Conservation (phyloP, 768 basidiomycete genomes). For the Guyanaporus albipodus region DNA sequence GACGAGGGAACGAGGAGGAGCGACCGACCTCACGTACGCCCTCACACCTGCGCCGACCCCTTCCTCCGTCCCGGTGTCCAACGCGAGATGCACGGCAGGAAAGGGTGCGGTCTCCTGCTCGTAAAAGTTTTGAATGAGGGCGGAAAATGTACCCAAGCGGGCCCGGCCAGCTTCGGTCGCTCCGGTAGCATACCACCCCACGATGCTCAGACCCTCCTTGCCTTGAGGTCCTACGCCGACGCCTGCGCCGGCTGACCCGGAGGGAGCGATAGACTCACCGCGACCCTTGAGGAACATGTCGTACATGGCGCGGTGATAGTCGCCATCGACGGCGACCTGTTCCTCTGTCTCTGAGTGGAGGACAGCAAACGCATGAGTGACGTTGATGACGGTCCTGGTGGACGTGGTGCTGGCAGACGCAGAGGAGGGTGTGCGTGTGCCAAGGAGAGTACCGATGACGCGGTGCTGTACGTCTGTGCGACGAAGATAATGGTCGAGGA, state of each 20-base stretch:
- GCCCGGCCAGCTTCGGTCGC: slow-evolving; percentile 44
- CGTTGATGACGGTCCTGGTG: slow-evolving; percentile 45
- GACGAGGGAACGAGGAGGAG: slow-evolving; percentile 1
- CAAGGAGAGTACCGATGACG: slow-evolving; percentile 94
- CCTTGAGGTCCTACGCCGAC: slow-evolving; percentile 20
- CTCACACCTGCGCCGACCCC: slow-evolving; percentile 69
- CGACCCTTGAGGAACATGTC: slow-evolving; percentile 66
- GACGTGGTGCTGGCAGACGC: slow-evolving; percentile 1
- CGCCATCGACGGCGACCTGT: slow-evolving; percentile 94
- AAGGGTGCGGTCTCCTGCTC: slow-evolving; percentile 85
- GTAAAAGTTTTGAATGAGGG: slow-evolving; percentile 97
- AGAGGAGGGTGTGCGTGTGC: slow-evolving; percentile 58
- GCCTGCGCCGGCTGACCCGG: slow-evolving; percentile 13
- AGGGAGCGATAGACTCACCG: slow-evolving; percentile 45
- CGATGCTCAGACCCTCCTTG: slow-evolving; percentile 77
- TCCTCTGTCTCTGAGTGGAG: slow-evolving; percentile 89
- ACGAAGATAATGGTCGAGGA: slow-evolving; percentile 95
- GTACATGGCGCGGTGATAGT: slow-evolving; percentile 91
- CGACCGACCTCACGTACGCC: slow-evolving; percentile 76
- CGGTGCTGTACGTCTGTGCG: slow-evolving; percentile 76
- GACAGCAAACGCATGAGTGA: slow-evolving; percentile 85
- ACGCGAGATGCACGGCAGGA: slow-evolving; percentile 85
- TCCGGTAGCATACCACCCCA: slow-evolving; percentile 89
- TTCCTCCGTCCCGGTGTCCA: slow-evolving; percentile 78
- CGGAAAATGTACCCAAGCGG: slow-evolving; percentile 84